Base-by-base conservation (phyloP, 1,139 yeast genomes). In the Suhomyces yuchorum region DNA sequence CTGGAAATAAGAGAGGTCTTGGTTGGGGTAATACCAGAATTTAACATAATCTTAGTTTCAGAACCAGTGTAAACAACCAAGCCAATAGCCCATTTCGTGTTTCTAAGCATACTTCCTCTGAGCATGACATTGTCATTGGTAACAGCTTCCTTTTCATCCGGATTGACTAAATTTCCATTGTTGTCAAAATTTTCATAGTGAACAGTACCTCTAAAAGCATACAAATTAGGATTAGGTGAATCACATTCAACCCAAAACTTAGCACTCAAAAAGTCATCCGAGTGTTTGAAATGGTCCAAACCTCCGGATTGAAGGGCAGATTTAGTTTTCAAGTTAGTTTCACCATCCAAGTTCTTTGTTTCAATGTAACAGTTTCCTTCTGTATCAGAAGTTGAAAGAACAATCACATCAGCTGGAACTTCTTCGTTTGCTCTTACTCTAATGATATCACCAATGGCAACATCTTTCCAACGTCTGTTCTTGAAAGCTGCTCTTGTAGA, bases 321-420 rank as follows among this genome's bases (percentile, higher is more conserved):
- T 52, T 90, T 86, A 43, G 83, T 82, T 66, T 93, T 93, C 64
- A 93, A 77, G 63, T 93, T 93, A 4, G 98, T 90, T 68, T 93
- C 99, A 65, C 99, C 99, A 68, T 93, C 98, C 58, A 93, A 77
- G 65, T 93, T 93, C 61, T 91, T 92, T 1, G 99, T 93, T 67
- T 93, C 98, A 37, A 92, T 84, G 61, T 85, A 92, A 68, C 98
- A 92, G 40, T 86, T 91, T 37, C 96, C 96, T 62, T 93, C 98
- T 1, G 78, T 66, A 63, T 92, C 97, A 0, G 96, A 86, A 0
- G 96, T 84, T 2, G 96, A 81, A 39, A 93, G 62, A 26, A 92
- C 71, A 15, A 90, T 77, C 33, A 92, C 67, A 71, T 93, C 99
- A 8, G 97, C 97, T 2, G 99, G 99, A 23, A 93, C 83, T 67